Conservation (phyloP, 2,329 filamentous ascomycete species). For the Chaetomiaceae sp. region DNA sequence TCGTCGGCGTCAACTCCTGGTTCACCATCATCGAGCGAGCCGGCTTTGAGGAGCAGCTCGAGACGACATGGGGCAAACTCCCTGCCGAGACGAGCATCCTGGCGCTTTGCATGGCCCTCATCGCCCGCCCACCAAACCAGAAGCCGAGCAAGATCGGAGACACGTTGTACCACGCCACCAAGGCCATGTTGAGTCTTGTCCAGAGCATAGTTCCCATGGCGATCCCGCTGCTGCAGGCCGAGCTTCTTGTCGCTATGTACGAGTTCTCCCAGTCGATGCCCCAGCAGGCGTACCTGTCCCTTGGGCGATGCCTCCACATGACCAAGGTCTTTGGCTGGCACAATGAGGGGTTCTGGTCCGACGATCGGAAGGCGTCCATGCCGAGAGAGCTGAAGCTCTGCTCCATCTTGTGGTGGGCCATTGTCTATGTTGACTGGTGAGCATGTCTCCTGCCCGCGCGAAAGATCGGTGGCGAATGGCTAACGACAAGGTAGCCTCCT, state of each 20-base stretch:
- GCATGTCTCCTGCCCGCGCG: not conserved
- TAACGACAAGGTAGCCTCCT: conserved; percentile 20
- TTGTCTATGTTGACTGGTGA: conserved; percentile 28
- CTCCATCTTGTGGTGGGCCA: conserved; percentile 29
- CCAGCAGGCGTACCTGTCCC: conserved; percentile 27
- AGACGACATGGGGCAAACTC: conserved; percentile 24
- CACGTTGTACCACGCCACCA: conserved; percentile 24
- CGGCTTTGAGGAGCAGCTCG: conserved; percentile 22
- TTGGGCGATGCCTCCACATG: conserved; percentile 26
- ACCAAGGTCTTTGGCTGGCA: conserved; percentile 27
- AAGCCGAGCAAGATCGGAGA: conserved; percentile 21
- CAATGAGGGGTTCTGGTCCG: conserved; percentile 22
- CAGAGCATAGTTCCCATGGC: conserved; percentile 24
- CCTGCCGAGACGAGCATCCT: conserved; percentile 25
- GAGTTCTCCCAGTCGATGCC: conserved; percentile 27
- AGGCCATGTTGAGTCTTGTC: conserved; percentile 25
- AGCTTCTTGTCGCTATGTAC: conserved; percentile 27
- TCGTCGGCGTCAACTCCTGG: conserved; percentile 26
- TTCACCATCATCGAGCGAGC: conserved; percentile 26
- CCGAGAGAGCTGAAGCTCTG: conserved; percentile 25
- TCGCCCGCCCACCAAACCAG: conserved; percentile 21
- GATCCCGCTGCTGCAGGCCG: conserved; percentile 24
- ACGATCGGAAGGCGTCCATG: conserved; percentile 17
- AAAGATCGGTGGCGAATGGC: not conserved
- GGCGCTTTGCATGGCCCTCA: conserved; percentile 27